A percentile compares a stretch with the other conserved stretches of the same genome.
Evolutionary conservation across 208 protist species (phyloP).

Genomic region (Trypanosoma conorhini): DNA sequence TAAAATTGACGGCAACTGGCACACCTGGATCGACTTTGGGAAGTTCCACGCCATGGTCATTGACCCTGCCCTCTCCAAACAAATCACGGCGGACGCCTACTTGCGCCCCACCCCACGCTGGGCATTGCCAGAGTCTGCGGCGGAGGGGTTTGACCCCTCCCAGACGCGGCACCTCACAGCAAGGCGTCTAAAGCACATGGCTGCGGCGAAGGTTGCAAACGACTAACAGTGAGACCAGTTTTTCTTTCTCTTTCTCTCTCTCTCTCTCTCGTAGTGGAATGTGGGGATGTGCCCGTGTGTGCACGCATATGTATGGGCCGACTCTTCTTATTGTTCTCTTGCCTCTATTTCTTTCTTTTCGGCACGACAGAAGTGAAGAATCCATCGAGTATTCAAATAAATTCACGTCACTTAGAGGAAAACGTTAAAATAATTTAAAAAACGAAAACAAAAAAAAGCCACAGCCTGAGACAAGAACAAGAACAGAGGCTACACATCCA

Average conservation of each 20-base stretch:
- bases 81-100: conserved; percentile 72
- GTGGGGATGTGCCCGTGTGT: not conserved
- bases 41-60: conserved; percentile 70
- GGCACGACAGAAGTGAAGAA: not conserved
- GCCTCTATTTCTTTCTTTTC: conserved; percentile 1
- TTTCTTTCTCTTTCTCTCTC: conserved; percentile 1
- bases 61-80: conserved; percentile 30
- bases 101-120: conserved; percentile 73
- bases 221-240: not conserved
- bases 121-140: conserved; percentile 58
- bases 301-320: not conserved
- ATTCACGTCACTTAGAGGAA: not conserved
- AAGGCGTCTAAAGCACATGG: conserved; percentile 43
- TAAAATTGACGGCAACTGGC: conserved; percentile 51
- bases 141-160: conserved; percentile 87
- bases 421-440: not conserved
- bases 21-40: conserved; percentile 91
- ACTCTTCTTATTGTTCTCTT: not conserved
- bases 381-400: not conserved
- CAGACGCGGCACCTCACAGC: conserved; percentile 70
- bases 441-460: conserved; percentile 6
- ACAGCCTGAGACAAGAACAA: no score
- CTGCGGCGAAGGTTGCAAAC: not conserved
- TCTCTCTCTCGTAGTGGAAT: not conserved
- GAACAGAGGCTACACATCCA: conserved; percentile 3